phyloP scores from a whole-genome alignment of 2,329 filamentous ascomycete genomes.

The Fusarium robinianum region DNA sequence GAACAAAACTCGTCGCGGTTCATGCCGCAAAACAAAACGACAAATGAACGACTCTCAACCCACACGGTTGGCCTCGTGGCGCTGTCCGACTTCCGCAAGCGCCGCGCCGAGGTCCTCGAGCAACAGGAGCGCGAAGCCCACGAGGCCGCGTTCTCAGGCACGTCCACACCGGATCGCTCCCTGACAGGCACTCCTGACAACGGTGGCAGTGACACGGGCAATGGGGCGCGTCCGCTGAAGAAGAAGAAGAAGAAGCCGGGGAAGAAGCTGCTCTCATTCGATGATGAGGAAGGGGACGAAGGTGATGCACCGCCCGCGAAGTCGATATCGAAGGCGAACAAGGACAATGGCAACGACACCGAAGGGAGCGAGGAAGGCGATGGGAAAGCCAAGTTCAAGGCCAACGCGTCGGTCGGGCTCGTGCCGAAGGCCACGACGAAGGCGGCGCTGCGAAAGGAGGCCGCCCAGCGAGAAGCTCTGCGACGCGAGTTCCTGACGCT shows the following conservation, averaged over 20 bases:
- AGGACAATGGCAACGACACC: slow-evolving; percentile 43
- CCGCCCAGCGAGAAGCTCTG: slow-evolving; percentile 75
- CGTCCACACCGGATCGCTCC: slow-evolving; percentile 56
- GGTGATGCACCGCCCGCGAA: slow-evolving; percentile 48
- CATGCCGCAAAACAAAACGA: slow-evolving; percentile 73
- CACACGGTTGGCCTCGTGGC: slow-evolving; percentile 90
- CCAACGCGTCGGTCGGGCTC: slow-evolving; percentile 64
- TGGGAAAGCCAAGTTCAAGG: slow-evolving; percentile 55
- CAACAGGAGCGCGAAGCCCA: slow-evolving; percentile 82
- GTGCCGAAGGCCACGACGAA: slow-evolving; percentile 73
- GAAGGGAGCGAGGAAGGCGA: slow-evolving; percentile 27
- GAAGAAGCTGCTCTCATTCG: slow-evolving; percentile 65
- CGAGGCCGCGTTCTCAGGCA: slow-evolving; percentile 57
- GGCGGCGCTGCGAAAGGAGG: slow-evolving; percentile 77
- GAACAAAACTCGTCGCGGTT: slow-evolving; percentile 62
- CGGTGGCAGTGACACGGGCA: slow-evolving; percentile 42
- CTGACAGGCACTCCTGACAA: slow-evolving; percentile 53
- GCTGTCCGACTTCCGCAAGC: slow-evolving; percentile 93
- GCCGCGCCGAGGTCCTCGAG: slow-evolving; percentile 91
- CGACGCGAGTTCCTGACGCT: slow-evolving; percentile 80
- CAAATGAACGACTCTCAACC: slow-evolving; percentile 80
- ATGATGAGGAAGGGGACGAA: slow-evolving; percentile 68
- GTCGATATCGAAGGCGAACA: slow-evolving; percentile 40
- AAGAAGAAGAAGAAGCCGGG: slow-evolving; percentile 52
- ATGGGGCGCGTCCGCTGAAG: slow-evolving; percentile 30